Evolutionary conservation across 176 grass and related monocot species (phyloP).

Genomic region (Hyparrhenia diplandra): DNA sequence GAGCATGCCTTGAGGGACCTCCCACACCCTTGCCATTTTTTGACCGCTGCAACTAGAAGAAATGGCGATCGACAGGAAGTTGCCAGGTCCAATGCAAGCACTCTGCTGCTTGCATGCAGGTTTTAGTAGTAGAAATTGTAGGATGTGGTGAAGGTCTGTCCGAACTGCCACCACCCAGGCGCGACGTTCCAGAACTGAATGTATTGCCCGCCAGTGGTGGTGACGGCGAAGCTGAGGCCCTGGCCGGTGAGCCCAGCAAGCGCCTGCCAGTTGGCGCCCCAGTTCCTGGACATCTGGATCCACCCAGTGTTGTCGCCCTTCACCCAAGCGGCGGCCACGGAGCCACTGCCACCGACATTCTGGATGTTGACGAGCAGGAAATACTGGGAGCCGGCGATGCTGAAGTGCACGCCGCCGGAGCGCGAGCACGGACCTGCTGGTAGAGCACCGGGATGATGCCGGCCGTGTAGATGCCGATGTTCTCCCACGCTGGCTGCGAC

Average conservation of each 20-base stretch:
- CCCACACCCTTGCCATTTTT: too few species aligned
- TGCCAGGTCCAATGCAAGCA: too few species aligned
- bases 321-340: not conserved
- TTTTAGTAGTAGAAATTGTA: conserved; percentile 43
- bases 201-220: conserved; percentile 35
- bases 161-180: conserved; percentile 41
- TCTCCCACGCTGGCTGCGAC: conserved; percentile 55
- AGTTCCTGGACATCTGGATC: conserved; percentile 40
- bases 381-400: conserved; percentile 29
- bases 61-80: too few species aligned
- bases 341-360: conserved; percentile 50
- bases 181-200: conserved; percentile 28
- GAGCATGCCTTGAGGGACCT: too few species aligned
- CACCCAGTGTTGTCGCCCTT: conserved; percentile 29
- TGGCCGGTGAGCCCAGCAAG: conserved; percentile 25
- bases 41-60: too few species aligned
- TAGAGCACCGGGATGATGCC: conserved; percentile 53
- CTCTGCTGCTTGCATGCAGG: too few species aligned
- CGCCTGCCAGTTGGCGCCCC: conserved; percentile 57
- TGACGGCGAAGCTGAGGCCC: conserved; percentile 49
- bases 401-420: conserved; percentile 34
- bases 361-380: conserved; percentile 45
- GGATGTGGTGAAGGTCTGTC: conserved; percentile 35
- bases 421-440: conserved; percentile 48
- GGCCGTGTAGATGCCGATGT: conserved; percentile 20